Evolutionary conservation across 202 grass and related monocot species (phyloP), one percentile per base, ranked within the genome.

Genomic region (Musa balbisiana): DNA sequence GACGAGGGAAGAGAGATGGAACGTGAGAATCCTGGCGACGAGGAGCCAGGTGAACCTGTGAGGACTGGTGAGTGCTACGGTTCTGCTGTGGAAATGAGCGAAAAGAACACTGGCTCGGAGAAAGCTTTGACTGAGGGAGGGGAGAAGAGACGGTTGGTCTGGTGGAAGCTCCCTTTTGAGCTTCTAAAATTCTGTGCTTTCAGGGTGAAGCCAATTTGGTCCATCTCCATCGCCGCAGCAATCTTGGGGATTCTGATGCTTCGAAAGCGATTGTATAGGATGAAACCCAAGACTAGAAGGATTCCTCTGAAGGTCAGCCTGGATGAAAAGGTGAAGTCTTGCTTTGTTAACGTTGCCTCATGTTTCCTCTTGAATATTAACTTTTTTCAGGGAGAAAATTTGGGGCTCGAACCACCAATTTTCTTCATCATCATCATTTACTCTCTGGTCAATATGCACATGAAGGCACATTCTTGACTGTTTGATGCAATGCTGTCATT

Each of bases 251-350:
- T 90, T 71, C 26, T 79, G 15, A 50, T 90, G 52, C 81, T 93
- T 9, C 78, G 87, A 33, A 93, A 83, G 87, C 89, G 82, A 80
- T 82, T 90, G 78, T 87, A 90, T 54, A 84, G 52, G 85, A 85
- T 87, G 85, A 87, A 76, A 79, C 78, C 24, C 54, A 89, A 89
- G 64, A 70, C 75, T 52, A 69, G 0, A 71, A 81, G 83, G 29
- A 64, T 93, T 85, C 87, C 87, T 1, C 83, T 85, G 67, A 87
- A 87, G 83, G 64, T 90, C 6, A 73, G 72, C 9, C 60, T 90
- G 75, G 90, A 93, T 80, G 85, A 87, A 27, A 89, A 86, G 90
- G 90, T 93, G 14, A 84, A 33, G 17, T 53, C 52, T 71, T 78
- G 58, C 33, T 6, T 43, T 43, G 33, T 43, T 43, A 43, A 43